A percentile compares a stretch with the other conserved stretches of the same genome.
phyloP scores from a whole-genome alignment of 192 early-diverging fungal genomes.

The Anaeromyces robustus region DNA sequence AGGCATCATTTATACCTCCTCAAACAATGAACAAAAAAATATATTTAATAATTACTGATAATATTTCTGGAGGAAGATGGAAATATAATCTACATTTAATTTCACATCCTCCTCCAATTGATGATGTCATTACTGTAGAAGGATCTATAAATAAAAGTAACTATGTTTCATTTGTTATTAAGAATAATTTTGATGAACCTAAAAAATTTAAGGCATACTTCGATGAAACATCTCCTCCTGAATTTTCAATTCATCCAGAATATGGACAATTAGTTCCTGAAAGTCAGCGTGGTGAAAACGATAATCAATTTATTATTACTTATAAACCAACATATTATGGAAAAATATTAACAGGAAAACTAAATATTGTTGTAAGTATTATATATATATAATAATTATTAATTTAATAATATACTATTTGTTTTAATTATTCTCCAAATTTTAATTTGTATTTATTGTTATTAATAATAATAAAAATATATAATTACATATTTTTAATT shows the following conservation, averaged over 20 bases:
- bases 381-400: neutral
- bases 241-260: neutral
- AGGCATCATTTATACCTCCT: neutral
- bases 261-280: neutral
- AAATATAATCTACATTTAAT: neutral
- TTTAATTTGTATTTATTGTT: too few species aligned
- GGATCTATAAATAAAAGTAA: neutral
- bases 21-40: neutral
- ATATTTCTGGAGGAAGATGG: neutral
- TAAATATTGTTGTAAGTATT: neutral
- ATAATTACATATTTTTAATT: too few species aligned
- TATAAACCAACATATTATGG: neutral
- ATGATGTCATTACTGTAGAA: neutral
- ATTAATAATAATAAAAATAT: too few species aligned
- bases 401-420: too few species aligned
- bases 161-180: neutral
- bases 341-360: neutral
- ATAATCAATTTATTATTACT: neutral
- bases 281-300: neutral
- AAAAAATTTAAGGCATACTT: neutral
- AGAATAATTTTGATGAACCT: neutral
- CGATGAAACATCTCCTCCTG: neutral
- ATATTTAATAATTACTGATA: neutral
- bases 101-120: neutral
- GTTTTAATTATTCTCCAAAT: too few species aligned